phyloP scores from a whole-genome alignment of 2,329 filamentous ascomycete species.

The Cylindrodendrum hubeiense region DNA sequence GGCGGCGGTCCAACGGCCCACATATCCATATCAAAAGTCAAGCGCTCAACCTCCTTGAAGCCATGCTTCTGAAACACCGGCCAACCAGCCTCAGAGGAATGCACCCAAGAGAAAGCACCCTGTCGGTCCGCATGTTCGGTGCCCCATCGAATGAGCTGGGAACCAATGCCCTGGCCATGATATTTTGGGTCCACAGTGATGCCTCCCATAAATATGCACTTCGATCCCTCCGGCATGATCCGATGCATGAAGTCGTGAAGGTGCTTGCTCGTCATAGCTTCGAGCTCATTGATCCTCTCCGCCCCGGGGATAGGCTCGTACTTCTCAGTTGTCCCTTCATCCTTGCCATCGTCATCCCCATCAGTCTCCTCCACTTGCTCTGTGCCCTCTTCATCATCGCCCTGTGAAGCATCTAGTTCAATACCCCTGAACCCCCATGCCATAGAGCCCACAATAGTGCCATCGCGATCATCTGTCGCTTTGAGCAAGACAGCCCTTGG shows the following conservation, averaged over 20 bases:
- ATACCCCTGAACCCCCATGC: conserved; percentile 50
- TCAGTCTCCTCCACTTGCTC: too few relatives aligned
- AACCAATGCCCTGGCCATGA: conserved; percentile 49
- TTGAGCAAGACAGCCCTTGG: conserved; percentile 46
- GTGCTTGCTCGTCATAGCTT: conserved; percentile 46
- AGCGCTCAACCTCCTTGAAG: conserved; percentile 44
- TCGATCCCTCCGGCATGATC: conserved; percentile 48
- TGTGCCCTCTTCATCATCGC: not conserved
- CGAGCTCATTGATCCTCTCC: conserved; percentile 46
- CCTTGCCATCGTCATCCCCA: not conserved
- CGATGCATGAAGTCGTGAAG: conserved; percentile 47
- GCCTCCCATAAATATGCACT: conserved; percentile 49
- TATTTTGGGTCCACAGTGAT: conserved; percentile 48
- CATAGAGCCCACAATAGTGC: conserved; percentile 45
- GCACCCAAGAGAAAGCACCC: conserved; percentile 50
- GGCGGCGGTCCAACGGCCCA: conserved; percentile 44
- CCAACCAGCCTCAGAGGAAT: conserved; percentile 49
- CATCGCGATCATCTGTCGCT: conserved; percentile 46
- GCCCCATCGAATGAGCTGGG: conserved; percentile 48
- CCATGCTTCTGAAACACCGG: conserved; percentile 47
- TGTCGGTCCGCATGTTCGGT: conserved; percentile 45
- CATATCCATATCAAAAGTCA: conserved; percentile 49
- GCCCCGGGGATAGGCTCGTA: conserved; percentile 24
- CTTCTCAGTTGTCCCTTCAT: conserved; percentile 21
- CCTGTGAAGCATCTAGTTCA: not conserved